Conservation (phyloP, 352 stramenopile genomes). For the Pythium chondricola region DNA sequence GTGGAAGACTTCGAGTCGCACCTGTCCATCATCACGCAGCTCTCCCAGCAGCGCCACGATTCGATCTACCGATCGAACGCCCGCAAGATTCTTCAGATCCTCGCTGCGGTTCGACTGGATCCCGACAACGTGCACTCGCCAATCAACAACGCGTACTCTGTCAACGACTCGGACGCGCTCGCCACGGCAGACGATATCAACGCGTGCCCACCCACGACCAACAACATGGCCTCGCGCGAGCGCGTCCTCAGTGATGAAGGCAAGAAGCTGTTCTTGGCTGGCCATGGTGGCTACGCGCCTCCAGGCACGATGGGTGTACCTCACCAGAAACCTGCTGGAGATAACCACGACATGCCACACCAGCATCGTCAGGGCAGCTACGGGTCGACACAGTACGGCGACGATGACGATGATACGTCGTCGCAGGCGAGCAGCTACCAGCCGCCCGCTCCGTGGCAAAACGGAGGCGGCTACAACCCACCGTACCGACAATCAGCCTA, state of each 20-base stretch:
- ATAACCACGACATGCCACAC: conserved; percentile 29
- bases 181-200: conserved; percentile 41
- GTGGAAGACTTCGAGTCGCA: conserved; percentile 78
- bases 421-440: conserved; percentile 35
- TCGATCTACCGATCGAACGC: conserved; percentile 77
- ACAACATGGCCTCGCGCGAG: conserved; percentile 56
- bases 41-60: conserved; percentile 80
- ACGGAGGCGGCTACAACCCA: conserved; percentile 45
- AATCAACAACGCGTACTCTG: conserved; percentile 15
- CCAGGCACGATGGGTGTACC: neutral
- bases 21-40: conserved; percentile 68
- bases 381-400: conserved; percentile 45
- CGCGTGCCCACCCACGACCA: conserved; percentile 56
- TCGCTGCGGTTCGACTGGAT: conserved; percentile 74
- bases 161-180: conserved; percentile 47
- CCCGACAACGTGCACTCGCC: conserved; percentile 66
- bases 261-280: conserved; percentile 70
- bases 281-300: conserved; percentile 30
- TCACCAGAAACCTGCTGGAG: conserved; percentile 6
- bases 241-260: conserved; percentile 81
- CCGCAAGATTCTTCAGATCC: conserved; percentile 76
- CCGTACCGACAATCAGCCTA: conserved; percentile 16
- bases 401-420: conserved; percentile 43
- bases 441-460: conserved; percentile 23
- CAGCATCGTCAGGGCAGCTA: conserved; percentile 41